phyloP scores from a whole-genome alignment of 2,329 filamentous ascomycete genomes.

The Penicillium occitanis region DNA sequence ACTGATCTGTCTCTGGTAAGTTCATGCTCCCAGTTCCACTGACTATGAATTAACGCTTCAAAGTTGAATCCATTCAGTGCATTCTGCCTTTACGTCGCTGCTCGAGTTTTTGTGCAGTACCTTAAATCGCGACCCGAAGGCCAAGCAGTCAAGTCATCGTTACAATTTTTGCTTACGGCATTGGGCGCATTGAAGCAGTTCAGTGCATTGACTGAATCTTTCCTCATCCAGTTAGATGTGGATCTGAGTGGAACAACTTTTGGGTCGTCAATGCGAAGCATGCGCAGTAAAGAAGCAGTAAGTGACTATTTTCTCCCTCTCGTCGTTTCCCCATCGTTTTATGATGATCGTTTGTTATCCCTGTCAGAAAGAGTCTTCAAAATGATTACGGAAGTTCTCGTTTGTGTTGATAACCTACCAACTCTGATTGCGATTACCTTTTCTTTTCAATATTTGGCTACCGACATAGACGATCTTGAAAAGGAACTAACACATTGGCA shows the following conservation, averaged over 20 bases:
- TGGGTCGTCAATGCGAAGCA: constrained; percentile 23
- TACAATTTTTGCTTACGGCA: constrained; percentile 86
- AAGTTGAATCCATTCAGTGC: constrained; percentile 95
- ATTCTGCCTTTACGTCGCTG: constrained; percentile 94
- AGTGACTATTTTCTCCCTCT: constrained; percentile 8
- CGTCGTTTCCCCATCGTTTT: constrained; percentile 41
- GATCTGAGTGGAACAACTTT: constrained; percentile 67
- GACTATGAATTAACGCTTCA: constrained; percentile 22
- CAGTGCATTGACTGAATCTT: constrained; percentile 91
- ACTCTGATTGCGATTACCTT: constrained; percentile 60
- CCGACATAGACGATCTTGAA: background rate
- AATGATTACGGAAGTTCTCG: constrained; percentile 34
- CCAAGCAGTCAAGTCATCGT: constrained; percentile 69
- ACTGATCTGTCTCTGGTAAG: constrained; percentile 79
- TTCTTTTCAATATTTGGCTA: background rate
- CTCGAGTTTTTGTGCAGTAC: constrained; percentile 92
- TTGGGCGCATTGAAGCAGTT: constrained; percentile 86
- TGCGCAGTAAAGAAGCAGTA: constrained; percentile 14
- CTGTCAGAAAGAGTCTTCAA: constrained; percentile 75
- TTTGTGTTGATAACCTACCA: constrained; percentile 69
- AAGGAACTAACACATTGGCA: background rate
- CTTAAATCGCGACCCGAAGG: constrained; percentile 92
- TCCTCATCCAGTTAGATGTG: constrained; percentile 87
- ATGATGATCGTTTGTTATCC: constrained; percentile 85
- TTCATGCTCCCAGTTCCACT: constrained; percentile 41